Conservation (phyloP, 176 grass and related monocot species). For the Lolium rigidum region DNA sequence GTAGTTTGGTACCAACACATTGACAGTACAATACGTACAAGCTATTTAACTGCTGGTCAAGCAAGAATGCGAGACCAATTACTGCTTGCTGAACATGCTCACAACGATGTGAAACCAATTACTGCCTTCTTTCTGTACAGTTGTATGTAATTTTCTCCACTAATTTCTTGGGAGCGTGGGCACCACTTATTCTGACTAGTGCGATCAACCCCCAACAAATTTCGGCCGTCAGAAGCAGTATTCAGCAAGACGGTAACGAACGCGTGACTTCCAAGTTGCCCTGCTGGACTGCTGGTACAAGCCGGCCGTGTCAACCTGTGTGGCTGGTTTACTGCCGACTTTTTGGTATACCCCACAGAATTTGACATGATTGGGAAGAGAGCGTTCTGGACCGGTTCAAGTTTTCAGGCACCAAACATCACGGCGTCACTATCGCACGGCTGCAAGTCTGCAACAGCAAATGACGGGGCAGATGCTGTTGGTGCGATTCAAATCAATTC, state of each 20-base stretch:
- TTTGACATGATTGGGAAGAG: too few species aligned
- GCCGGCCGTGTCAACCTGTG: constrained; percentile 1
- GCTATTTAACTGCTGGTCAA: neutral
- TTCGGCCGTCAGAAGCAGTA: constrained; percentile 16
- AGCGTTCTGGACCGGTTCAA: constrained; percentile 28
- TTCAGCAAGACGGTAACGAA: neutral
- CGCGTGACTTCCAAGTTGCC: neutral
- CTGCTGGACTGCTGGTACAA: neutral
- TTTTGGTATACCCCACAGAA: constrained; percentile 5
- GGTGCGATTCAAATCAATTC: neutral
- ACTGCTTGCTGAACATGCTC: neutral
- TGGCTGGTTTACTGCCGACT: neutral
- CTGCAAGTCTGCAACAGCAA: neutral
- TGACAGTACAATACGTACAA: neutral
- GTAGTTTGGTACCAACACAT: neutral
- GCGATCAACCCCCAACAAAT: constrained; percentile 11
- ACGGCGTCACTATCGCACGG: neutral
- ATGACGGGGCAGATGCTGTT: constrained; percentile 7
- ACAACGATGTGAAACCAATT: neutral
- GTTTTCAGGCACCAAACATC: neutral
- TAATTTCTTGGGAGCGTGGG: neutral
- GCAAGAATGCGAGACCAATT: neutral
- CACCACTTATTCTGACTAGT: constrained; percentile 12
- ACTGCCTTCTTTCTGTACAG: neutral
- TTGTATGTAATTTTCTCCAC: neutral